These are phyloP conservation scores for Hymenochaete sp. DNA, from an alignment of 1,284 basidiomycete species.

Conservation along the genomic window DNA sequence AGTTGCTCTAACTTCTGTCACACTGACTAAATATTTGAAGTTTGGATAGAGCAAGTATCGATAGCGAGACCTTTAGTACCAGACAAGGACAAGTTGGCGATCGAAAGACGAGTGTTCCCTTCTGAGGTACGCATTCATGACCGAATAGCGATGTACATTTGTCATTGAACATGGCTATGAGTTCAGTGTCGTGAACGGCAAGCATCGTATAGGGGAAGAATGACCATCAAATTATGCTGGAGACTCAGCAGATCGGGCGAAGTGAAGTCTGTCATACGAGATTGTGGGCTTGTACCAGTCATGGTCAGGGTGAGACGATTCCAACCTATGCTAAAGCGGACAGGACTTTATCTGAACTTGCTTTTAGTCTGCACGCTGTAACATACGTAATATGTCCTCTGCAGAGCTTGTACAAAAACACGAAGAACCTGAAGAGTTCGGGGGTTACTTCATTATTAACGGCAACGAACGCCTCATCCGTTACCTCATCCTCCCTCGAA, in stretches of 20 bases:
- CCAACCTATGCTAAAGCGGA: too few species aligned
- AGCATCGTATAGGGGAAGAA: slow-evolving; percentile 84
- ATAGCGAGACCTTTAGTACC: slow-evolving; percentile 84
- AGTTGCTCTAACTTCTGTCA: background rate
- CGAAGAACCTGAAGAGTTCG: slow-evolving; percentile 98
- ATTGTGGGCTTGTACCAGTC: slow-evolving; percentile 90
- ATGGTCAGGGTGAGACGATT: slow-evolving; percentile 80
- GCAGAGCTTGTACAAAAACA: slow-evolving; percentile 82
- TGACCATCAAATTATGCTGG: slow-evolving; percentile 90
- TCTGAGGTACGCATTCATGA: slow-evolving; percentile 56
- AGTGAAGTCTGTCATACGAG: slow-evolving; percentile 68
- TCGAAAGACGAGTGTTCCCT: slow-evolving; percentile 81
- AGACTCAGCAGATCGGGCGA: slow-evolving; percentile 56
- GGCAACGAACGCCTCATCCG: slow-evolving; percentile 99
- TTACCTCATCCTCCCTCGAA: slow-evolving; percentile 85
- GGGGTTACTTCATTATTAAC: slow-evolving; percentile 98
- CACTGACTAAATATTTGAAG: slow-evolving; percentile 34
- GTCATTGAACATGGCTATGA: slow-evolving; percentile 1
- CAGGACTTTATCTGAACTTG: too few species aligned
- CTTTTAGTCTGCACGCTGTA: slow-evolving; percentile 89
- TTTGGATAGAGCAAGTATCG: slow-evolving; percentile 85
- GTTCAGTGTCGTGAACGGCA: slow-evolving; percentile 82
- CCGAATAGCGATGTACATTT: slow-evolving; percentile 5
- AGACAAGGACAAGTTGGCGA: slow-evolving; percentile 62
- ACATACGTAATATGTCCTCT: slow-evolving; percentile 79